phyloP scores from a whole-genome alignment of 495 filamentous ascomycete species.

The Acidomyces sp. region DNA sequence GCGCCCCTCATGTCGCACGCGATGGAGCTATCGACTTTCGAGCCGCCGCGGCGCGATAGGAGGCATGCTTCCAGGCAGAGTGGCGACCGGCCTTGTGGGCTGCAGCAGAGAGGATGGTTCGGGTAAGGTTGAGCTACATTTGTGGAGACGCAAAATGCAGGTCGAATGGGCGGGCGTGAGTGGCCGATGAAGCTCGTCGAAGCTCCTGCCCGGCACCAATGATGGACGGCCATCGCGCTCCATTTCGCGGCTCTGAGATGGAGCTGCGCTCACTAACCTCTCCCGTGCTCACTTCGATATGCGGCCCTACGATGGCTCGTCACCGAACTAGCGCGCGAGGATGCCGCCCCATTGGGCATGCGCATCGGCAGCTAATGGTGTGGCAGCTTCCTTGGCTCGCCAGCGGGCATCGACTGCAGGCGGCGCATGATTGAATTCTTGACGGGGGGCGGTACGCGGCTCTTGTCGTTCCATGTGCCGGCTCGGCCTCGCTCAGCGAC shows the following conservation, averaged over 20 bases:
- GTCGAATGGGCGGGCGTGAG: slow-evolving; percentile 2
- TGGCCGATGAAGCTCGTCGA: slow-evolving; percentile 2
- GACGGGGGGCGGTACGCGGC: too few relatives aligned
- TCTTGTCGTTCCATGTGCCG: too few relatives aligned
- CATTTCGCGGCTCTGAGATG: slow-evolving; percentile 1
- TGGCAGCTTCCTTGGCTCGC: too few relatives aligned
- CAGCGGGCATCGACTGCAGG: too few relatives aligned
- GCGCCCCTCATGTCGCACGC: slow-evolving; percentile 9
- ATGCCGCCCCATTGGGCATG: not conserved
- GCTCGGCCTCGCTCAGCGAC: too few relatives aligned
- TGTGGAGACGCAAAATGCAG: slow-evolving; percentile 4
- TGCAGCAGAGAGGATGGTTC: not conserved
- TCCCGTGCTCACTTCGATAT: slow-evolving; percentile 1
- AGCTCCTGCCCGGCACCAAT: slow-evolving; percentile 8
- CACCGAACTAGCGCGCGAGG: not conserved
- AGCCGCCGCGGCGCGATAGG: not conserved
- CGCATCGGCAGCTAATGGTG: not conserved
- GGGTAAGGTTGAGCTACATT: not conserved
- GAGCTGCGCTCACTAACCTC: slow-evolving; percentile 3
- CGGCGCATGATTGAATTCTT: too few relatives aligned
- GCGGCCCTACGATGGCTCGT: too few relatives aligned
- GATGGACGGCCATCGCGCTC: slow-evolving; percentile 2
- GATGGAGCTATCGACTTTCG: not conserved
- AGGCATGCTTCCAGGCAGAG: not conserved
- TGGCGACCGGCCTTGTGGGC: not conserved